Base-by-base conservation (phyloP, 208 protist species). In the Acanthamoeba healyi region DNA sequence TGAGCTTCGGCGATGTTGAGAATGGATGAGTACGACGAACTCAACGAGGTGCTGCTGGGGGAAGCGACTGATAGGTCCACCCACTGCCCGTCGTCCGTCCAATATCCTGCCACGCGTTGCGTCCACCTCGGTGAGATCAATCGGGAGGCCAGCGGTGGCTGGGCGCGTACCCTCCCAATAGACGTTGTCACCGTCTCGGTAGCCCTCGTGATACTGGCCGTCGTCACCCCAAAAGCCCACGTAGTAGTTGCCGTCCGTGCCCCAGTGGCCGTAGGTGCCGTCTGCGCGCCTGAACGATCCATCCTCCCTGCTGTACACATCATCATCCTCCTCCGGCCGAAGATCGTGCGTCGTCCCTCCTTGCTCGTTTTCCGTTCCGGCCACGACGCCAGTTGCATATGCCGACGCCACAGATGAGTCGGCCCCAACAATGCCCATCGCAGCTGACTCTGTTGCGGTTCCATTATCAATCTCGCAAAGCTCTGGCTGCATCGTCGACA, bases 181-280 rank as follows among this genome's bases (percentile, higher is more conserved):
- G 77, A 40, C 32, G 77, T 87, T 87, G 44, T 87, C 49, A 24
- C 49, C 34, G 77, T 87, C 77, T 36, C 77, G 12, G 49, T 87
- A 87, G 17, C 77, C 77, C 49, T 87, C 77, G 44, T 87, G 77
- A n/a, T 42, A 87, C 29, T 87, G 77, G 15, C 77, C 77, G 29
- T 87, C 77, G 17, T 87, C 77, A 15, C 77, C 77, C 77, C 77
- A 87, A 26, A 61, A 87, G 36, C 77, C 77, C 24, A 87, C 77
- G 36, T 87, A 87, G 49, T 61, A 87, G 49, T 87, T 56, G n/a
- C 14, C 10, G 44, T 87, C 77, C 5, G 24, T 36, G 77, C 77
- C 77, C 77, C 77, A 87, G 49, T 61, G 36, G 15, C 44, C 77
- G 49, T 87, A 87, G 10, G 67, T 77, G 67, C 67, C 67, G 36